Evolutionary conservation across 148 eudicot genomes (phyloP).

Genomic region (Rhododendron simsii): DNA sequence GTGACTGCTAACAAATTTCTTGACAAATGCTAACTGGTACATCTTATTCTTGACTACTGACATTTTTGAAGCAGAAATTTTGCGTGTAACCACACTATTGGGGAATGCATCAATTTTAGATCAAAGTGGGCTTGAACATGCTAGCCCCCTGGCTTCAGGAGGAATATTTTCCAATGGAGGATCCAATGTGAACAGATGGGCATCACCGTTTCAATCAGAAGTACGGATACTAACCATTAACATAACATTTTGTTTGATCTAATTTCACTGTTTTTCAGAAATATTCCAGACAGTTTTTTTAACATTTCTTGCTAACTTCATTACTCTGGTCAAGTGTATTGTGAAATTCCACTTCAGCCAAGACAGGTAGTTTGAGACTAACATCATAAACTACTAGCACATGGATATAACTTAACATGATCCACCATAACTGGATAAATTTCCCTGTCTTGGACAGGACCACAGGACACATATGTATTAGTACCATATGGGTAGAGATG

Average conservation of each 20-base stretch:
- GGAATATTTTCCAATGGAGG: conserved; percentile 91
- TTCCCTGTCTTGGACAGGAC: neutral
- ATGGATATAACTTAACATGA: conserved; percentile 22
- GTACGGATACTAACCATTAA: conserved; percentile 99
- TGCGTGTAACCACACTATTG: conserved; percentile 98
- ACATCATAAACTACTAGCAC: conserved; percentile 38
- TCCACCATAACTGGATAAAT: conserved; percentile 17
- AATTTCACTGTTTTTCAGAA: conserved; percentile 59
- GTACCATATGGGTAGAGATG: conserved; percentile 2
- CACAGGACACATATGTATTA: neutral
- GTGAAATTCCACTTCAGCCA: conserved; percentile 33
- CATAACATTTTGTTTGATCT: conserved; percentile 72
- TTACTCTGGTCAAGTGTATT: conserved; percentile 28
- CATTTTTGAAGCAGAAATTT: conserved; percentile 97
- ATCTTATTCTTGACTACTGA: conserved; percentile 94
- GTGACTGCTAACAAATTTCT: conserved; percentile 61
- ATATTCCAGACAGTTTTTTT: conserved; percentile 43
- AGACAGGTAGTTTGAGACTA: conserved; percentile 75
- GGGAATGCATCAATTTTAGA: conserved; percentile 99
- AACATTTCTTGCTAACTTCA: conserved; percentile 50
- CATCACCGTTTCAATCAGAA: conserved; percentile 94
- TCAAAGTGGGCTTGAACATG: conserved; percentile 97
- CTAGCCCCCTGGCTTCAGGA: conserved; percentile 97
- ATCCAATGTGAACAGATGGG: conserved; percentile 96
- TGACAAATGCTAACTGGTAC: conserved; percentile 92